Conservation (phyloP, 768 basidiomycete species). For the Solioccasus polychromus region DNA sequence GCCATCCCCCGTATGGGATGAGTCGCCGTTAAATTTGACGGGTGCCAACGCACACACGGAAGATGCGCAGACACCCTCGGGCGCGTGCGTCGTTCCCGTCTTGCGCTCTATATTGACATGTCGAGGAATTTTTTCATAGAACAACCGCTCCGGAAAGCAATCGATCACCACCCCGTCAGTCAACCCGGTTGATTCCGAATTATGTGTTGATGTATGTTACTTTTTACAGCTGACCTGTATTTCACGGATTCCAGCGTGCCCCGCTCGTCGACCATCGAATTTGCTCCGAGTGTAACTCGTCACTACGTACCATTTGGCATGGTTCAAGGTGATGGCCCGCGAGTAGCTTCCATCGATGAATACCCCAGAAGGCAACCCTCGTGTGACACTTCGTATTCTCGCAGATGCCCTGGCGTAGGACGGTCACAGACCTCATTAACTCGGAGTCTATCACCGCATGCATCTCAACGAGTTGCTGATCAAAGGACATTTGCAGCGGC, state of each 20-base stretch:
- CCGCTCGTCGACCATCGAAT: slow-evolving; percentile 51
- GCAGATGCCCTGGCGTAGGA: slow-evolving; percentile 10
- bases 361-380: slow-evolving; percentile 4
- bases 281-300: slow-evolving; percentile 38
- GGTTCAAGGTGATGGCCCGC: slow-evolving; percentile 17
- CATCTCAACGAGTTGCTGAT: slow-evolving; percentile 12
- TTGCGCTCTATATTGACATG: too few relatives aligned
- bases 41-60: background rate
- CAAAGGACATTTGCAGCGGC: slow-evolving; percentile 10
- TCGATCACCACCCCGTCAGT: slow-evolving; percentile 11
- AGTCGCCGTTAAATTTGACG: background rate
- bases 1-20: slow-evolving; percentile 4
- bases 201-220: background rate
- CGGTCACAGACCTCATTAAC: slow-evolving; percentile 15
- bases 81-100: slow-evolving; percentile 11
- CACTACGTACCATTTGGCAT: slow-evolving; percentile 23
- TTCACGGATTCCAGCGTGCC: slow-evolving; percentile 24
- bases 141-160: slow-evolving; percentile 2
- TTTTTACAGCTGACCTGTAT: slow-evolving; percentile 11
- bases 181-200: background rate
- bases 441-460: slow-evolving; percentile 14
- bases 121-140: too few relatives aligned
- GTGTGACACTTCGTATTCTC: slow-evolving; percentile 12
- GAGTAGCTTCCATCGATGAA: slow-evolving; percentile 5
- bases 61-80: background rate